A percentile compares a stretch with the other conserved stretches of the same genome.
Evolutionary conservation across 345 rosid genomes (phyloP).

Genomic region (Hypericum androsaemum): DNA sequence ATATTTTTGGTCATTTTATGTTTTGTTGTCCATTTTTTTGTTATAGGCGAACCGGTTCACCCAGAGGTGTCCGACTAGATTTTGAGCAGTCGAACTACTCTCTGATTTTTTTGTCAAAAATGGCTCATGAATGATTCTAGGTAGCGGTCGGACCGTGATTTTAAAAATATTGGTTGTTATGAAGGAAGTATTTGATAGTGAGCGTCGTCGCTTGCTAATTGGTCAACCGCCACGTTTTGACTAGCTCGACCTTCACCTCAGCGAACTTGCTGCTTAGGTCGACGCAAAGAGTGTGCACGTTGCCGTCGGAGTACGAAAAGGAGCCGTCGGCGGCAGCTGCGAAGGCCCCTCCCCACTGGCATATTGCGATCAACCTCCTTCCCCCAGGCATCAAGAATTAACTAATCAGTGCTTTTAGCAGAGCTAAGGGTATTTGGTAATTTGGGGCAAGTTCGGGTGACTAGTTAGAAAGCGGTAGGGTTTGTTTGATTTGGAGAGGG

Average conservation of each 20-base stretch:
- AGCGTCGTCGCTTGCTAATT: constrained; percentile 4
- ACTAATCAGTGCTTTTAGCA: too few species aligned
- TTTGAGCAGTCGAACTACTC: too few species aligned
- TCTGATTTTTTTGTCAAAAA: too few species aligned
- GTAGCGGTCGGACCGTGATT: too few species aligned
- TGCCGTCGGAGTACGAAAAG: constrained; percentile 17
- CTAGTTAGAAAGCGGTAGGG: neutral
- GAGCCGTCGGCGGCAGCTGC: constrained; percentile 12
- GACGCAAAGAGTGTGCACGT: constrained; percentile 18
- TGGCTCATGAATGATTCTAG: too few species aligned
- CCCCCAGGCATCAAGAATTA: too few species aligned
- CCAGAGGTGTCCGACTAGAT: too few species aligned
- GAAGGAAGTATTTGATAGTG: constrained; percentile 16
- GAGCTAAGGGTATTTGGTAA: too few species aligned
- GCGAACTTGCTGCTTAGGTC: constrained; percentile 9
- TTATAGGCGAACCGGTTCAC: too few species aligned
- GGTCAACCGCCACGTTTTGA: constrained; percentile 16
- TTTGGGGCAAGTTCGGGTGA: neutral
- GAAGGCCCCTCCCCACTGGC: constrained; percentile 23
- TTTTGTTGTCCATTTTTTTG: too few species aligned
- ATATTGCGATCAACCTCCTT: constrained; percentile 13
- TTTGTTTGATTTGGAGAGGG: neutral
- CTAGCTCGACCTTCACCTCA: constrained; percentile 15
- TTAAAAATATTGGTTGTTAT: too few species aligned
- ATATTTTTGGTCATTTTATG: too few species aligned